Evolutionary conservation across 208 protist species (phyloP), one percentile per base, ranked within the genome.

Genomic region (Zelonia costaricensis): DNA sequence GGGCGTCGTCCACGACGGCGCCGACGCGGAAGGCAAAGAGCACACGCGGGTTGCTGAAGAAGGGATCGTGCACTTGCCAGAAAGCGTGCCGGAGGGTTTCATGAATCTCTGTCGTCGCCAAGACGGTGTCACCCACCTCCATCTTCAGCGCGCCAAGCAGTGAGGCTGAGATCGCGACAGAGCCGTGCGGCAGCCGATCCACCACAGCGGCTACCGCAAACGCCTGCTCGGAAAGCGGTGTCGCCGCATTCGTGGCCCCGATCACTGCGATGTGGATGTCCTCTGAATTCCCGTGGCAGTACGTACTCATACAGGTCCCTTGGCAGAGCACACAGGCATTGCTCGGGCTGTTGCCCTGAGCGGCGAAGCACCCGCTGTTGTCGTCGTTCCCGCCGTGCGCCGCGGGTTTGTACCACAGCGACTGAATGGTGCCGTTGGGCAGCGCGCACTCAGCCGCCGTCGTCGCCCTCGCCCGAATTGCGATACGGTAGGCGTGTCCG

Each of bases 101-200:
- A 10, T 52, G 44, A 2, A 80, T 49, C 30, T 36, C 42, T 25
- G 42, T 60, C 27, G 18, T 33, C 30, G 80, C 30, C 10, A 84
- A 7, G 35, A 88, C 33, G n/a, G 55, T 54, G 54, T 84, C 76
- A 1, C 76, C 81, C 0, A 59, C 61, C 1, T 18, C 10, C 20
- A 74, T 55, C 31, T 62, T 54, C 16, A 73, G 18, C 15, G 52
- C 27, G 0, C 0, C 13, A 12, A 30, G 18, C 4, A 61, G 4
- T 6, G 43, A 13, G 2, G 2, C 30, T 5, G 51, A 74, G 13
- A 49, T 39, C 39, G 40, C 25, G 28, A 55, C 39, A 27, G 27
- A 43, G 36, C 40, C 51, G 15, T 22, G 16, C 5, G 59, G 56
- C 0, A 60, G 55, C 43, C 33, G 58, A 20, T 23, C 15, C 10